phyloP scores from a whole-genome alignment of 768 basidiomycete genomes.

The Auriscalpium microsporum region DNA sequence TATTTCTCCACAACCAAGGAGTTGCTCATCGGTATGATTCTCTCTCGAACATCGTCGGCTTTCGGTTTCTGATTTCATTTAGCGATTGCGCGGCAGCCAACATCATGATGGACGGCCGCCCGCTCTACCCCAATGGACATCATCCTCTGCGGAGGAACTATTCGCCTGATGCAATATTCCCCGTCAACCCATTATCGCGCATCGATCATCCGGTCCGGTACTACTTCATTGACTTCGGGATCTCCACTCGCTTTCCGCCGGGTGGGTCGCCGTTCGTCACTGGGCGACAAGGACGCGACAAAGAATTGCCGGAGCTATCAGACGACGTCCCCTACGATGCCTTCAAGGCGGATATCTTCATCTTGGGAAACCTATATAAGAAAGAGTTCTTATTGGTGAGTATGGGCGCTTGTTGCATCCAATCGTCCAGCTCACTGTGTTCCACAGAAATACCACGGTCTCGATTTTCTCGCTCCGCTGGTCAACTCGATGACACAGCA shows the following conservation, averaged over 20 bases:
- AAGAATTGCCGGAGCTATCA: conserved; percentile 19
- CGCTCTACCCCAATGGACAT: too few relatives aligned
- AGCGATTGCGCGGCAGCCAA: too few relatives aligned
- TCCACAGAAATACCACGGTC: neutral
- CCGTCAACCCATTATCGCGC: too few relatives aligned
- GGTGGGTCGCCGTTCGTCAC: conserved; percentile 9
- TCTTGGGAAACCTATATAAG: conserved; percentile 18
- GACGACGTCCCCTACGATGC: conserved; percentile 15
- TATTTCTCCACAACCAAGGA: too few relatives aligned
- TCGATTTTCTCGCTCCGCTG: neutral
- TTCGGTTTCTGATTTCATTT: too few relatives aligned
- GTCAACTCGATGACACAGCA: too few relatives aligned
- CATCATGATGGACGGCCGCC: too few relatives aligned
- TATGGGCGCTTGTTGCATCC: neutral
- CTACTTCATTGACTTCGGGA: conserved; percentile 31
- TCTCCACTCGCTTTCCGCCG: conserved; percentile 12
- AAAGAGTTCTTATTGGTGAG: conserved; percentile 15
- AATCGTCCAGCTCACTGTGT: neutral
- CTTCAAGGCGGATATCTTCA: conserved; percentile 20
- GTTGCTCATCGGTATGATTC: too few relatives aligned
- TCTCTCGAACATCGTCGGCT: too few relatives aligned
- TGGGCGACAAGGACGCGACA: conserved; percentile 16
- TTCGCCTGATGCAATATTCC: too few relatives aligned
- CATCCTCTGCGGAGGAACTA: conserved; percentile 2
- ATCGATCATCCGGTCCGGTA: conserved; percentile 31